Base-by-base conservation (phyloP, 345 rosid species). In the Brassica nigra region DNA sequence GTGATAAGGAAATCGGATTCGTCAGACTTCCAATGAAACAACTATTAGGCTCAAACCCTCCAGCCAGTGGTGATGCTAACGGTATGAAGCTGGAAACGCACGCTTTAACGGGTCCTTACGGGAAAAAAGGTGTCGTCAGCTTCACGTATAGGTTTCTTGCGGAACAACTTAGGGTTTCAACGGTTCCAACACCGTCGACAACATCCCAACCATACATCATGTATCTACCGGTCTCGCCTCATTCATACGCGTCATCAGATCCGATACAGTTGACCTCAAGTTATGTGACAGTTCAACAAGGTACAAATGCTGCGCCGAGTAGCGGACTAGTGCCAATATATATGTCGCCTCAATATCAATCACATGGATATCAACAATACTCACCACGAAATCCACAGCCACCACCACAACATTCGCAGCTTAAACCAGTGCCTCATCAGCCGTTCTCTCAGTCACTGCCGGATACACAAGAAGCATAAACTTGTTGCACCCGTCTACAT, bases 1-100 rank as follows among this genome's bases (percentile, higher is more conserved):
- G 98, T 0, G 96, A 92, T 63, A 87, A 83, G 58, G 91, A 87
- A 12, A 57, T 94, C 14, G 97, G 96, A 8, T 84, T 76, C 15
- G 94, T 94, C 44, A 77, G 63, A 83, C 83, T 94, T 1, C 97
- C 91, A 4, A 70, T 94, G 39, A 83, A 85, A 77, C 92, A 92
- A 75, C 84, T 94, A 2, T 49, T 89, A 12, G 76, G 59, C 36
- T 82, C 81, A 30, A 80, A 79, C n/a, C 75, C 71, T 1, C 78
- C 76, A 14, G 36, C 70, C 12, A 58, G 47, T 27, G 29, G 1
- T 2, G 82, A 70, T 3, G 82, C 71, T n/a, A 79, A 70, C 18
- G 74, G 69, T 49, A 73, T 85, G 86, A 58, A 81, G 49, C 79
- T 77, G 18, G 87, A 88, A 2, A 89, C 85, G 6, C 88, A 85